A percentile compares a stretch with the other conserved stretches of the same genome.
Evolutionary conservation across 352 stramenopile species (phyloP).

Genomic region (Globisporangium heterothallicum): DNA sequence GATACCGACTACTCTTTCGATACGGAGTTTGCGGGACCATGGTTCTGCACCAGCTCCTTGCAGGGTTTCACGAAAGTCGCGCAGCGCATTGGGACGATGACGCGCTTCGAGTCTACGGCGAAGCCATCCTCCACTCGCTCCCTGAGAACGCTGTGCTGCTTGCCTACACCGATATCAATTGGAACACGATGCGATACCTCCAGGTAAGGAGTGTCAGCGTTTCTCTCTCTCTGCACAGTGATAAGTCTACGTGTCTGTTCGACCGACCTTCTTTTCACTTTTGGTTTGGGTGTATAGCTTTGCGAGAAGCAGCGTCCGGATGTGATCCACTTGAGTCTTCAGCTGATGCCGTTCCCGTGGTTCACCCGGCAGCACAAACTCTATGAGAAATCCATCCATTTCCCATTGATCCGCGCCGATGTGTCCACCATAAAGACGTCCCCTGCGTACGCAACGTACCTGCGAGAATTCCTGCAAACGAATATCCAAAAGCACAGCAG

Average conservation of each 20-base stretch:
- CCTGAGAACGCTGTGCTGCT: conserved; percentile 49
- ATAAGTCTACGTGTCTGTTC: no score
- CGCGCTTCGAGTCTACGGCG: conserved; percentile 29
- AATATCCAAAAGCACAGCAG: conserved; percentile 23
- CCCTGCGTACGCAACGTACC: conserved; percentile 32
- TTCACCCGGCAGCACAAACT: conserved; percentile 45
- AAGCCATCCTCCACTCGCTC: conserved; percentile 38
- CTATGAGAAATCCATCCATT: conserved; percentile 24
- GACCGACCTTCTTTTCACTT: no score
- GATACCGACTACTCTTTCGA: conserved; percentile 6
- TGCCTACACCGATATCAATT: conserved; percentile 81
- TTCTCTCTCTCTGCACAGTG: no score
- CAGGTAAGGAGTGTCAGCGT: conserved; percentile 32
- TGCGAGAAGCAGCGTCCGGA: conserved; percentile 54
- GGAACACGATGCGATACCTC: conserved; percentile 75
- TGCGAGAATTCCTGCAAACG: conserved; percentile 32
- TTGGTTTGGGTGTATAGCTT: conserved; percentile 6
- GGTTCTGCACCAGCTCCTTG: conserved; percentile 12
- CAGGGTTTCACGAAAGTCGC: conserved; percentile 3
- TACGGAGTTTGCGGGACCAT: conserved; percentile 7
- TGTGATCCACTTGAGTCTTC: conserved; percentile 64
- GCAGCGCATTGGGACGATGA: conserved; percentile 11
- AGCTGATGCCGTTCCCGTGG: conserved; percentile 85
- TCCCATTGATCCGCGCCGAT: conserved; percentile 25
- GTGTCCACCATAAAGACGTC: conserved; percentile 35